A percentile compares a stretch with the other conserved stretches of the same genome.
These are phyloP conservation scores for Panicum hallii DNA, from an alignment of 202 grass and related monocot genomes.

Conservation along the genomic window DNA sequence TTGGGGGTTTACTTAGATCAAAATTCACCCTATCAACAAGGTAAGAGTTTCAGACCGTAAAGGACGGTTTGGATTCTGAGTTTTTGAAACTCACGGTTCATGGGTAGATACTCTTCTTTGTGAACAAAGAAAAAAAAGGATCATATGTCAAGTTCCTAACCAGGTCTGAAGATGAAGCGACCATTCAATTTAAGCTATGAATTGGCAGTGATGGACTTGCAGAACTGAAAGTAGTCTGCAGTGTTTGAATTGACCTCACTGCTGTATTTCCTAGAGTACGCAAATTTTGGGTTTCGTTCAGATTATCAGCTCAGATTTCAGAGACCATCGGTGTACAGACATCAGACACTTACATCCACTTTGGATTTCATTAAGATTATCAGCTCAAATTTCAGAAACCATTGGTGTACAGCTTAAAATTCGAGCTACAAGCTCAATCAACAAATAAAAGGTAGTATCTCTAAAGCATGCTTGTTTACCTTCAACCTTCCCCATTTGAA, in stretches of 20 bases:
- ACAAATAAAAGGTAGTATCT: not conserved
- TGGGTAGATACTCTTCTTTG: not conserved
- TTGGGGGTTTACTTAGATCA: not conserved
- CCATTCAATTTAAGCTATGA: not conserved
- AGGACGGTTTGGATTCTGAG: not conserved
- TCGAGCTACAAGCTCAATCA: not conserved
- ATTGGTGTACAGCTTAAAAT: not conserved
- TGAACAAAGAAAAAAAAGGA: not conserved
- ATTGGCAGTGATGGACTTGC: not conserved
- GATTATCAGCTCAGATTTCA: not conserved
- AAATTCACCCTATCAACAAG: not conserved
- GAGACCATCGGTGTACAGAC: not conserved
- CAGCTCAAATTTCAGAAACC: not conserved
- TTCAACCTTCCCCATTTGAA: not conserved
- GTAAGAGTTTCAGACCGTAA: not conserved
- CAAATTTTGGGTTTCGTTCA: not conserved
- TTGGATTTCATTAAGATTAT: not conserved
- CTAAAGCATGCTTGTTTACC: constrained; percentile 15
- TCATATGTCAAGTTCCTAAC: too few species aligned
- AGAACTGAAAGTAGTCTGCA: not conserved
- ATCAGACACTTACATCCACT: not conserved
- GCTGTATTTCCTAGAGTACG: not conserved
- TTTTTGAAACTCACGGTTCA: not conserved
- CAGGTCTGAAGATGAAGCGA: not conserved
- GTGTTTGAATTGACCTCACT: not conserved